These are phyloP conservation scores for Fusarium brachygibbosum DNA, from an alignment of 2,329 filamentous ascomycete genomes.

Conservation along the genomic window DNA sequence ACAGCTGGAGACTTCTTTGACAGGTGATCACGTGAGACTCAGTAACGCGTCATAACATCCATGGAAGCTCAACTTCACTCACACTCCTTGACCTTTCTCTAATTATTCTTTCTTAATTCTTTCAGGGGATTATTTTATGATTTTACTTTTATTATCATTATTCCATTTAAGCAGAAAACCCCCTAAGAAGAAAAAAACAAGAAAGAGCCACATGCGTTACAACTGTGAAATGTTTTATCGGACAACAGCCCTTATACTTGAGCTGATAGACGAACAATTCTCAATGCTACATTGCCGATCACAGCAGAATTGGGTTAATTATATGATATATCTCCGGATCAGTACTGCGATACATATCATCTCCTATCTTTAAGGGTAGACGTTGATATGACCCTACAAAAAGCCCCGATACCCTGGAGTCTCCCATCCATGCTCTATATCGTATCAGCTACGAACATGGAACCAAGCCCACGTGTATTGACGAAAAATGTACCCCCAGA, in stretches of 20 bases:
- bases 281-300: constrained; percentile 9
- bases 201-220: not conserved
- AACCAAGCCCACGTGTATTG: not conserved
- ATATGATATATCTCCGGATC: not conserved
- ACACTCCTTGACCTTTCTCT: no score
- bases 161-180: no score
- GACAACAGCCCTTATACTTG: not conserved
- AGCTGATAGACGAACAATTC: not conserved
- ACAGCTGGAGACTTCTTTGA: constrained; percentile 28
- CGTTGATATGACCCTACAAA: constrained; percentile 5
- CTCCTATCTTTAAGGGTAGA: not conserved
- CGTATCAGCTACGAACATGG: not conserved
- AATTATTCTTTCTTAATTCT: no score
- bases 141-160: no score
- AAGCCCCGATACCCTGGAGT: not conserved
- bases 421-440: constrained; percentile 4
- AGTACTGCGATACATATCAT: no score
- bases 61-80: not conserved
- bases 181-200: no score
- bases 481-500: not conserved
- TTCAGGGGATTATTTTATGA: no score
- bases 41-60: constrained; percentile 13
- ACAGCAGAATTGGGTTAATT: not conserved
- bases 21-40: constrained; percentile 39
- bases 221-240: not conserved